Evolutionary conservation across 169 alveolate genomes (phyloP).

Genomic region (Plasmodium malariae): DNA sequence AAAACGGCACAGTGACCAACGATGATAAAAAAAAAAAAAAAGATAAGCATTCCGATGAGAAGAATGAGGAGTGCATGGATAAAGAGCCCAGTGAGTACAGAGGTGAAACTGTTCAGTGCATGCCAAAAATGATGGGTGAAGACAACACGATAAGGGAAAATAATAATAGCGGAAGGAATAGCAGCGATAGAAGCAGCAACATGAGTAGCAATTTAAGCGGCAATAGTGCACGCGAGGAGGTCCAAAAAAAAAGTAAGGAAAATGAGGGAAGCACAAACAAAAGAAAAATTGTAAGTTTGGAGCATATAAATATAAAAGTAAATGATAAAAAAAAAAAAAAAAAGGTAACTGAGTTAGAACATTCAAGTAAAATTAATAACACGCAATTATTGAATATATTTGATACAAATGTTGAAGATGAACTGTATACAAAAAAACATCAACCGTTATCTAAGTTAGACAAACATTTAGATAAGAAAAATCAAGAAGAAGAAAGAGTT

Average conservation of each 20-base stretch:
- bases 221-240: too few relatives aligned
- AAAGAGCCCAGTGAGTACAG: too few relatives aligned
- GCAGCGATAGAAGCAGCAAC: background rate
- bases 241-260: background rate
- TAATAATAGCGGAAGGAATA: background rate
- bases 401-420: constrained; percentile 63
- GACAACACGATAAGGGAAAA: background rate
- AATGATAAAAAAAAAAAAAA: constrained; percentile 31
- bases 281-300: constrained; percentile 11
- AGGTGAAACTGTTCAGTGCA: too few relatives aligned
- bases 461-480: constrained; percentile 33
- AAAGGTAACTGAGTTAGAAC: background rate
- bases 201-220: too few relatives aligned
- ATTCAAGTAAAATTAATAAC: background rate
- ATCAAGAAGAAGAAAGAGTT: constrained; percentile 9
- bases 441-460: constrained; percentile 50
- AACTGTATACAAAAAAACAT: constrained; percentile 24
- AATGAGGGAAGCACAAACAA: background rate
- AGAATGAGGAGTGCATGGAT: too few relatives aligned
- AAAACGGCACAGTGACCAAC: background rate
- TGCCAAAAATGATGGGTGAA: background rate
- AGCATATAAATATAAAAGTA: constrained; percentile 39
- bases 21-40: background rate
- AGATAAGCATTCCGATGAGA: background rate
- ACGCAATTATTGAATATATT: constrained; percentile 1